These are phyloP conservation scores for Scortechinia acanthostroma DNA, from an alignment of 2,329 filamentous ascomycete genomes.

Conservation along the genomic window DNA sequence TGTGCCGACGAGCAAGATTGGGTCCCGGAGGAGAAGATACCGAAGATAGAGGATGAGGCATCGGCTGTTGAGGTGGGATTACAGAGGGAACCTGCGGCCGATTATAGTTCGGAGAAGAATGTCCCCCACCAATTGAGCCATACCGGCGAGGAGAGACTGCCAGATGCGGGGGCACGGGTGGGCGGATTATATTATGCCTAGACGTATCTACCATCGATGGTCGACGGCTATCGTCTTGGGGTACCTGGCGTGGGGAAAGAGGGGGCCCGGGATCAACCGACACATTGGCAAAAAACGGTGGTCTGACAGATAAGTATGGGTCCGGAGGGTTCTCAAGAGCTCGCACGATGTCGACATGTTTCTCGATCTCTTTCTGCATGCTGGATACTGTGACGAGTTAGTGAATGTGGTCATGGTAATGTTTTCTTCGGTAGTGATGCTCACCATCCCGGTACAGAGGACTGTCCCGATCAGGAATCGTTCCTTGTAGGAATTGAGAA, in stretches of 20 bases:
- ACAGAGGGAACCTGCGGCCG: conserved; percentile 67
- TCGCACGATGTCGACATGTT: conserved; percentile 50
- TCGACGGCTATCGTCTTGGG: conserved; percentile 76
- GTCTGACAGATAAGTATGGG: conserved; percentile 52
- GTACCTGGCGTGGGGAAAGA: conserved; percentile 77
- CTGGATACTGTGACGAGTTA: conserved; percentile 28
- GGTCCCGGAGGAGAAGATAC: conserved; percentile 51
- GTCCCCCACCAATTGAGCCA: conserved; percentile 71
- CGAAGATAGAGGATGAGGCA: conserved; percentile 58
- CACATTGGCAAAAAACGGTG: conserved; percentile 58
- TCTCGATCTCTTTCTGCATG: conserved; percentile 56
- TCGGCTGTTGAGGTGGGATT: conserved; percentile 52
- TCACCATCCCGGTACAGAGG: background rate
- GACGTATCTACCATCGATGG: conserved; percentile 56
- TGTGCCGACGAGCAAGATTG: conserved; percentile 77
- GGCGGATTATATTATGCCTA: conserved; percentile 62
- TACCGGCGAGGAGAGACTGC: conserved; percentile 72
- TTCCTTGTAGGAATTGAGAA: background rate
- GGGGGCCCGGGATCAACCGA: conserved; percentile 58
- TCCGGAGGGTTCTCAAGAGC: conserved; percentile 57
- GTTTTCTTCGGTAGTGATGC: too few relatives aligned
- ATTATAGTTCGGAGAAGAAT: conserved; percentile 61
- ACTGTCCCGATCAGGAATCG: background rate
- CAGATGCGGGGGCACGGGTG: conserved; percentile 75
- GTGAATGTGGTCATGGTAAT: background rate